Base-by-base conservation (phyloP, 441 rosid genomes). In the Gossypium armourianum region DNA sequence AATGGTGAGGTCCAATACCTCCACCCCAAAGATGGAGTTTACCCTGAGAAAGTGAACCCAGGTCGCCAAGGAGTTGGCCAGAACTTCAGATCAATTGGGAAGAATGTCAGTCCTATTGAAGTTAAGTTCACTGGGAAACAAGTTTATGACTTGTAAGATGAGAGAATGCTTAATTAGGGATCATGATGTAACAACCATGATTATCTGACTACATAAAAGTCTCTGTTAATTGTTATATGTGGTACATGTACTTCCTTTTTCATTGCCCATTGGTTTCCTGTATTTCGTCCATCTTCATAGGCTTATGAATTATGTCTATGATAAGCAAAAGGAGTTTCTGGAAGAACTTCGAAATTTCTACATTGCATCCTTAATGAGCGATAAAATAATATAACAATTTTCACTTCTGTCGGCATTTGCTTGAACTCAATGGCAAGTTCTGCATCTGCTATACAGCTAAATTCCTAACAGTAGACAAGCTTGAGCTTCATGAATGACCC, bases 71-170 rank as follows among this genome's bases (percentile, higher is more conserved):
- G 93, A 3, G 86, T 89, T 20, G 95, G 92, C 4, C 76, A 0
- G 70, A 89, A 86, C 61, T 83, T 88, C 80, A 81, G 93, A 78
- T 85, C 93, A 1, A 89, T 88, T 67, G 90, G 96, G n/a, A 86
- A 89, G 82, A 80, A 88, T 78, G 88, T 82, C 47, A 88, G 77
- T 73, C 97, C 96, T 17, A 81, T 84, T 61, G 96, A 88, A 79
- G 91, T 88, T 54, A 91, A 91, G 84, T 91, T 88, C 77, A 89
- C 90, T 43, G 95, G 95, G n/a, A 89, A 89, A 82, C 90, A 87
- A 73, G 73, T 61, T 60, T 86, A 85, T 73, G 97, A 91, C 72
- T 62, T 85, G 82, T 83, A 60, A 84, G 77, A 32, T 15, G n/a
- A 4, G 50, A 62, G 66, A 62, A 20, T 17, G 66, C 50, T 16